Evolutionary conservation across 352 stramenopile species (phyloP), one percentile per base, ranked within the genome.

Genomic region (Pythium insidiosum): DNA sequence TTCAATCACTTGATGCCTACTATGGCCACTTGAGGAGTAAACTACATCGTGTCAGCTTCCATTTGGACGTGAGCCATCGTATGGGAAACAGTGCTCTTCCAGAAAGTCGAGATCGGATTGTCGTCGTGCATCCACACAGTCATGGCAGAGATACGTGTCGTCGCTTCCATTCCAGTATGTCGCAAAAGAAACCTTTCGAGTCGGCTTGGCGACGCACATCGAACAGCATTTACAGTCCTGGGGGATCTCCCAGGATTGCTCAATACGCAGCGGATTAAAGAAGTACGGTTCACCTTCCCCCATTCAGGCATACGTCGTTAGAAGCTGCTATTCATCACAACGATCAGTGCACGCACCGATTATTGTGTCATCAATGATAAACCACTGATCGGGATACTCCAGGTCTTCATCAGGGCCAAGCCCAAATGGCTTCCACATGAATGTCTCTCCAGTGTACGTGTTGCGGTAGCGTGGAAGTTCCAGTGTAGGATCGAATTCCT

Each of bases 231-330:
- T 55, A 23, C 72, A 88, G 5, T 80, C 73, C 9, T 65, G 54
- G 0, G 73, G 74, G 9, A 53, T 59, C 12, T 74, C 54, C 74
- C 78, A 90, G 33, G 48, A 72, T 44, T 88, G 74, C 6, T 53
- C 43, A 60, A 80, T 77, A 21, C 24, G 50, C 45, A 40, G 58
- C 12, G 73, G 70, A 38, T 88, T 76, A 63, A 82, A 90, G 49
- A 77, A 90, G 58, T 71, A 85, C n/a, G 43, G 43, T 29, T 82
- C 68, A 22, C 54, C 71, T 84, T n/a, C n/a, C n/a, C n/a, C n/a
- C n/a, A n/a, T n/a, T n/a, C n/a, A n/a, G n/a, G n/a, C n/a, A n/a
- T n/a, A n/a, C n/a, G n/a, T n/a, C n/a, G n/a, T n/a, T n/a, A n/a
- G n/a, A n/a, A n/a, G n/a, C n/a, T n/a, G n/a, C n/a, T n/a, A n/a